Percentiles rank a stretch among this genome's conserved stretches.
These are phyloP conservation scores for Nakaseomyces kungkrabaensis DNA, from an alignment of 1,139 yeast genomes.

Conservation along the genomic window DNA sequence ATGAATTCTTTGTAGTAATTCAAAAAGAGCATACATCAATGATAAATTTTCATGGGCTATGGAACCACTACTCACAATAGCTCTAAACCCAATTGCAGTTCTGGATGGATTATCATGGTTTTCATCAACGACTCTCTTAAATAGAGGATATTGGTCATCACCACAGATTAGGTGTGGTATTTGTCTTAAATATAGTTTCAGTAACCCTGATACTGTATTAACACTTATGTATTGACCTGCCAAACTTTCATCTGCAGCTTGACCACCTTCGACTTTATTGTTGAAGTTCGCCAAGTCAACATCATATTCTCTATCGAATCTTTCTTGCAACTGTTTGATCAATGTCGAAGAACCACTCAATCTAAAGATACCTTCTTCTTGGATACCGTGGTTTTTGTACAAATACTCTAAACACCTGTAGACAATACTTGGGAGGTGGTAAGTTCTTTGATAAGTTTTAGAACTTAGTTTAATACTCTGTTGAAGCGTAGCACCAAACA, in stretches of 20 bases:
- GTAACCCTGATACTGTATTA: conserved; percentile 69
- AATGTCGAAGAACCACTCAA: conserved; percentile 81
- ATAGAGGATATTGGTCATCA: conserved; percentile 34
- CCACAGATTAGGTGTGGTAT: conserved; percentile 60
- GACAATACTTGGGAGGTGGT: conserved; percentile 62
- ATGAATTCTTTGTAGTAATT: conserved; percentile 56
- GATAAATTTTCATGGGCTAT: conserved; percentile 48
- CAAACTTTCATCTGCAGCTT: conserved; percentile 7
- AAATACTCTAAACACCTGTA: conserved; percentile 68
- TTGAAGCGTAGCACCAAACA: conserved; percentile 60
- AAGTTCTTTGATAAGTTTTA: conserved; percentile 36
- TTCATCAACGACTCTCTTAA: conserved; percentile 31
- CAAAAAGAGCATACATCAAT: conserved; percentile 55
- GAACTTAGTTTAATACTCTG: conserved; percentile 45
- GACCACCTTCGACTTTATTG: conserved; percentile 24
- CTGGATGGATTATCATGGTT: conserved; percentile 26
- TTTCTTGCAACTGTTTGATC: conserved; percentile 61
- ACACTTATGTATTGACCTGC: conserved; percentile 36
- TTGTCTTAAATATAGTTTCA: conserved; percentile 66
- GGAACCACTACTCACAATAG: conserved; percentile 24
- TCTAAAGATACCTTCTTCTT: conserved; percentile 86
- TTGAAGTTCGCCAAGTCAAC: conserved; percentile 44
- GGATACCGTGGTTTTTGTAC: conserved; percentile 56
- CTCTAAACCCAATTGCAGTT: conserved; percentile 28
- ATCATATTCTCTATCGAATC: conserved; percentile 57